Evolutionary conservation across 257 asterid species (phyloP).

Genomic region (Gentiana macrophylla): DNA sequence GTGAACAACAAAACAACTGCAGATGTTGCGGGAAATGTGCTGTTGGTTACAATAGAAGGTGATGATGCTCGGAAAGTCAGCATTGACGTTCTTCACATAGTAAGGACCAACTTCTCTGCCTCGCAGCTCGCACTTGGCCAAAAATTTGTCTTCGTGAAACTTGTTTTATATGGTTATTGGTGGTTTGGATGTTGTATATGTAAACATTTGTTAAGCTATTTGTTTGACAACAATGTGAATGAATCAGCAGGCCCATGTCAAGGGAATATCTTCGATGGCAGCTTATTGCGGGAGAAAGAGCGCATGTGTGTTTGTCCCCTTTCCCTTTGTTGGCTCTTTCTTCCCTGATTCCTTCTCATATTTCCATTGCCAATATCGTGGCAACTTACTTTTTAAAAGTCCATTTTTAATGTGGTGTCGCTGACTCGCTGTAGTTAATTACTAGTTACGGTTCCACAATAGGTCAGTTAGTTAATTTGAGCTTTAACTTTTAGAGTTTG

Average conservation of each 20-base stretch:
- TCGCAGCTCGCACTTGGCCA: slow-evolving; percentile 13
- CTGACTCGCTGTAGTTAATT: too few species aligned
- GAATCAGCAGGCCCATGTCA: slow-evolving; percentile 99
- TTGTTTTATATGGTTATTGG: slow-evolving; percentile 29
- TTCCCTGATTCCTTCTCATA: slow-evolving; percentile 55
- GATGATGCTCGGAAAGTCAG: slow-evolving; percentile 95
- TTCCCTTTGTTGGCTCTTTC: slow-evolving; percentile 97
- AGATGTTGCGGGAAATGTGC: slow-evolving; percentile 98
- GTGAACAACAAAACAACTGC: slow-evolving; percentile 99
- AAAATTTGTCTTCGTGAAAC: slow-evolving; percentile 17
- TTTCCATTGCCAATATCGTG: slow-evolving; percentile 30
- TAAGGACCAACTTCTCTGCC: slow-evolving; percentile 28
- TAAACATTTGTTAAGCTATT: slow-evolving; percentile 41
- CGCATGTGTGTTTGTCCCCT: slow-evolving; percentile 99
- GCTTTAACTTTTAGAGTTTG: too few species aligned
- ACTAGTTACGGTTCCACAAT: too few species aligned
- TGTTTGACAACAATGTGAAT: slow-evolving; percentile 86
- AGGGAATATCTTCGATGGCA: slow-evolving; percentile 98
- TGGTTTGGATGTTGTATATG: slow-evolving; percentile 47
- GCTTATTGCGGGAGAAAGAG: slow-evolving; percentile 98
- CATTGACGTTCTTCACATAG: slow-evolving; percentile 98
- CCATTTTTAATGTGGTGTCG: too few species aligned
- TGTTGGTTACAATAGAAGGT: slow-evolving; percentile 95
- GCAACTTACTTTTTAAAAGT: too few species aligned
- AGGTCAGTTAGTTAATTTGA: too few species aligned